A percentile compares a stretch with the other conserved stretches of the same genome.
Evolutionary conservation across 139 green algal genomes (phyloP).

Genomic region (Pleodorina starrii): DNA sequence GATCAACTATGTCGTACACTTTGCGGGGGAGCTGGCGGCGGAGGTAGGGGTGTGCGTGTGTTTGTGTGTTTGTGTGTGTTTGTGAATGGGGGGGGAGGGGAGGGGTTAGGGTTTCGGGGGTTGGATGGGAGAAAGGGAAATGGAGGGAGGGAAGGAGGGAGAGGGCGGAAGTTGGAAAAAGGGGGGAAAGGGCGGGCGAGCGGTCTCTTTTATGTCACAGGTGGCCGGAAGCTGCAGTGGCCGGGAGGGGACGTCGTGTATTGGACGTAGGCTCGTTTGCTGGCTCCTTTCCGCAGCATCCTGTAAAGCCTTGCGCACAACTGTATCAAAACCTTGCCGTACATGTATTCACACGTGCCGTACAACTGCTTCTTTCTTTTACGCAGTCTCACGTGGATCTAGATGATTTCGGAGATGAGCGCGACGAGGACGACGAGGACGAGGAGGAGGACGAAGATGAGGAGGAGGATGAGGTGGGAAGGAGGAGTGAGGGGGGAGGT

Average conservation of each 20-base stretch:
- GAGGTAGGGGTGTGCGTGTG: background rate
- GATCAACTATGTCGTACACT: background rate
- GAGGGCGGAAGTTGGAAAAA: background rate
- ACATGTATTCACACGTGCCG: no score
- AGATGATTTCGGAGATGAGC: conserved; percentile 3
- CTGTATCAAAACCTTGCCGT: background rate
- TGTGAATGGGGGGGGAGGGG: no score
- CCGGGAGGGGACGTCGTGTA: no score
- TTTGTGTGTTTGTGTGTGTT: background rate
- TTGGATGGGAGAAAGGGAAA: no score
- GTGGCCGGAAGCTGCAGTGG: no score
- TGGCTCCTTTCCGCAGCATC: no score
- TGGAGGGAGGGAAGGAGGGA: no score
- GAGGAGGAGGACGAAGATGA: background rate
- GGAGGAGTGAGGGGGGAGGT: background rate
- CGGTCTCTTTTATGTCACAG: background rate
- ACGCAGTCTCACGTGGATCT: background rate
- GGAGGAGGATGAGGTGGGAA: background rate
- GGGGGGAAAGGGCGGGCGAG: background rate
- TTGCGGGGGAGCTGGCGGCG: background rate
- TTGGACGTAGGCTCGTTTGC: no score
- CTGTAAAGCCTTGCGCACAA: background rate
- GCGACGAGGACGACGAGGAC: conserved; percentile 8
- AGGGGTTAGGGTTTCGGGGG: no score
- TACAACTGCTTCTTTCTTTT: background rate